These are phyloP conservation scores for Dendrocalamus sinicus DNA, from an alignment of 176 grass and related monocot genomes.

Conservation along the genomic window DNA sequence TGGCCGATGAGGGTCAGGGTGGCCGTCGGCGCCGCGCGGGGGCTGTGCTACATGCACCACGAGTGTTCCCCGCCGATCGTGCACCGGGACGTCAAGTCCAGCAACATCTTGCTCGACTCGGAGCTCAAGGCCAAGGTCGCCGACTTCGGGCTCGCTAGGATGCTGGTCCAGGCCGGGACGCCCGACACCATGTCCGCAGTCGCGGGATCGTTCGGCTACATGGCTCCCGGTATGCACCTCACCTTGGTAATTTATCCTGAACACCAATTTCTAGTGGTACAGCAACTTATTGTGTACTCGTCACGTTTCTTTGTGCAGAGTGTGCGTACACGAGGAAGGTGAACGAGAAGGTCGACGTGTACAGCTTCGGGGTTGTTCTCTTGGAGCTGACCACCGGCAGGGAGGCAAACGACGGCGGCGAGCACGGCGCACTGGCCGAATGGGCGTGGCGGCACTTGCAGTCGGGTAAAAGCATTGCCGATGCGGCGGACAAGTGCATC, in stretches of 20 bases:
- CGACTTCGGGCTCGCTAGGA: constrained; percentile 83
- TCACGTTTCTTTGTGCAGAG: constrained; percentile 46
- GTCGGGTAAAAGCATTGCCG: constrained; percentile 51
- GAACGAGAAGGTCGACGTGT: constrained; percentile 90
- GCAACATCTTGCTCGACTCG: constrained; percentile 83
- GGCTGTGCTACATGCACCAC: constrained; percentile 89
- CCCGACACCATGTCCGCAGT: constrained; percentile 56
- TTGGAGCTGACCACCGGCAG: constrained; percentile 88
- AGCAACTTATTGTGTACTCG: not conserved
- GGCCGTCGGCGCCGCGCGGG: constrained; percentile 63
- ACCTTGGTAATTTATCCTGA: not conserved
- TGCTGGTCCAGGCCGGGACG: constrained; percentile 52
- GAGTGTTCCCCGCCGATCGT: constrained; percentile 77
- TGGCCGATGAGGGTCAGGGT: constrained; percentile 73
- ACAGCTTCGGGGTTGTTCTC: constrained; percentile 93
- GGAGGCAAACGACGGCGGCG: constrained; percentile 72
- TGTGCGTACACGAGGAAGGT: constrained; percentile 73
- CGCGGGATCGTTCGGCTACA: constrained; percentile 87
- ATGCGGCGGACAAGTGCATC: constrained; percentile 56
- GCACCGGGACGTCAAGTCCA: constrained; percentile 84
- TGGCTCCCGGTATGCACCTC: constrained; percentile 76
- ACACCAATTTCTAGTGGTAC: not conserved
- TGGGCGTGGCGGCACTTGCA: constrained; percentile 78
- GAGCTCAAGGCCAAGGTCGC: constrained; percentile 76
- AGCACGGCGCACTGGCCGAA: constrained; percentile 62